Evolutionary conservation across 1,139 yeast species (phyloP).

Genomic region (Saccharomyces uvarum): DNA sequence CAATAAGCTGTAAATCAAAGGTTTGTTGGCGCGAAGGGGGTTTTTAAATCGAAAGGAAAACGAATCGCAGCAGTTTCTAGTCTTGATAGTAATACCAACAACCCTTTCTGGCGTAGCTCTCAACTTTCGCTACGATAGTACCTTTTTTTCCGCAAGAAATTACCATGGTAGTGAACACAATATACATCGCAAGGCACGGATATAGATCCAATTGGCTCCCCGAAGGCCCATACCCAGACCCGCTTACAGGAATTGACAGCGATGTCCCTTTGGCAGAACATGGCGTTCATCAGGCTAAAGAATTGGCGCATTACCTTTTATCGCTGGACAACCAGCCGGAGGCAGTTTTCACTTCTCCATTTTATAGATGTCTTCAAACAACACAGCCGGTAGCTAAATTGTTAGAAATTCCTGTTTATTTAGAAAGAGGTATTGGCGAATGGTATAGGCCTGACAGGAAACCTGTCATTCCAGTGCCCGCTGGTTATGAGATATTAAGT

Average conservation of each 20-base stretch:
- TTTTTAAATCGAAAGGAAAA: background rate
- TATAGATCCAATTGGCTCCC: conserved; percentile 78
- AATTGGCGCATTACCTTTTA: conserved; percentile 49
- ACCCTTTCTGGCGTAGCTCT: background rate
- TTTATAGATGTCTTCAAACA: conserved; percentile 84
- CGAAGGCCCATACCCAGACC: conserved; percentile 57
- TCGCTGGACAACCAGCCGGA: conserved; percentile 49
- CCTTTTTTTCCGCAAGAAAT: background rate
- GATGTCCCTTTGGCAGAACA: conserved; percentile 76
- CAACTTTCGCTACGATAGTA: background rate
- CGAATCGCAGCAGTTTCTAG: background rate
- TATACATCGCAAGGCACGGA: conserved; percentile 53
- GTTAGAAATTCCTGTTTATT: conserved; percentile 47
- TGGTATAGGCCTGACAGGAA: conserved; percentile 53
- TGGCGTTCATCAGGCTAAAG: conserved; percentile 73
- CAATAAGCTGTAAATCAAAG: background rate
- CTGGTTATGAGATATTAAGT: conserved; percentile 41
- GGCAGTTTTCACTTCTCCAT: conserved; percentile 69
- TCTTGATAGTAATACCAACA: background rate
- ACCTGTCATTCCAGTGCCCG: conserved; percentile 51
- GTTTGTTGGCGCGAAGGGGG: background rate
- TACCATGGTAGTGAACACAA: conserved; percentile 32
- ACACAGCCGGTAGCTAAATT: conserved; percentile 56
- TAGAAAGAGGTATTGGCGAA: conserved; percentile 70
- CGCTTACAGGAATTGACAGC: conserved; percentile 74